Evolutionary conservation across 2,329 filamentous ascomycete species (phyloP).

Genomic region (Cercospora berteroae): DNA sequence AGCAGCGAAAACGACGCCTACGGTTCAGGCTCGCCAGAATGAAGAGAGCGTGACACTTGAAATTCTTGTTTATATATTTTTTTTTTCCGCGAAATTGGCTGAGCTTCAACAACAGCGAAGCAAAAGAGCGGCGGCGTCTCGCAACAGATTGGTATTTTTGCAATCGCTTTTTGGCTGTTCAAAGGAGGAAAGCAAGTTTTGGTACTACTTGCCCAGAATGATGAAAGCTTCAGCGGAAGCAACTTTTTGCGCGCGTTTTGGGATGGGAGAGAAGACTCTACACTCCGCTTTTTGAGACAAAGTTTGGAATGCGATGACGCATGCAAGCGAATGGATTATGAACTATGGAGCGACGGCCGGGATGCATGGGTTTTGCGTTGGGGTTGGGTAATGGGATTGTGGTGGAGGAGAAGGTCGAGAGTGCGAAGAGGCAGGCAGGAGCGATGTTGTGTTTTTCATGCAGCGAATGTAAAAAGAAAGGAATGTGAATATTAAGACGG

Average conservation of each 20-base stretch:
- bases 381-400: not conserved
- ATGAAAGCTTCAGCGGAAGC: not conserved
- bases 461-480: not conserved
- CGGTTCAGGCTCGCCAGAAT: no score
- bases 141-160: not conserved
- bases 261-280: not conserved
- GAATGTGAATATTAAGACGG: not conserved
- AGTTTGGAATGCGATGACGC: not conserved
- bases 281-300: not conserved
- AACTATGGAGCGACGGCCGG: not conserved
- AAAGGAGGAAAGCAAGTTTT: not conserved
- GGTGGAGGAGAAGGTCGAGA: not conserved
- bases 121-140: not conserved
- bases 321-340: not conserved
- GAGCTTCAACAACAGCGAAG: slow-evolving; percentile 1
- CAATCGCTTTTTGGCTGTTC: not conserved
- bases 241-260: not conserved
- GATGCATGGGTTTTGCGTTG: not conserved
- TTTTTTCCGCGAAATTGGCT: not conserved
- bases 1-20: no score
- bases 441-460: not conserved
- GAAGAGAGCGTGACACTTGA: no score
- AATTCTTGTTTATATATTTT: not conserved
- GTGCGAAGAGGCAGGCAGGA: not conserved
- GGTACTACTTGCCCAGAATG: not conserved